Evolutionary conservation across 2,329 filamentous ascomycete genomes (phyloP), one percentile per base, ranked within the genome.

Genomic region (Beauveria caledonica): DNA sequence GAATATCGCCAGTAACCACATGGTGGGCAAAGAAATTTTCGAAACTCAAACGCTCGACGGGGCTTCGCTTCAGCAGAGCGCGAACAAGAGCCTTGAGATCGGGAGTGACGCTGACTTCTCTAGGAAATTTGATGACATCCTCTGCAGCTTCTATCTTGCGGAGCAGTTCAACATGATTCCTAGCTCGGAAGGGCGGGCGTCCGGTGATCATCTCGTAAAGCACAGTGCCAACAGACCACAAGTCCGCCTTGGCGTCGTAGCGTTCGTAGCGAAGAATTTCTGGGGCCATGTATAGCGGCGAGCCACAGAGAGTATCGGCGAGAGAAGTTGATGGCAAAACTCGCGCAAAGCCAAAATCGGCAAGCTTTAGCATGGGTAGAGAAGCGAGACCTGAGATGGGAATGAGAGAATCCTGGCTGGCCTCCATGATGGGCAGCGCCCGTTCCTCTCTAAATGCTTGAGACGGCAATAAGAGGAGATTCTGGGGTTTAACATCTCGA

Each of bases 171-270:
- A 99, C 92, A 69, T 99, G 94, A 70, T 99, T 97, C 60, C 85
- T 86, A 36, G 94, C 94, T 65, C 91, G 83, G 75, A 97, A 99
- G 0, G 94, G 94, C 23, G 94, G 92, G 63, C 85, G 88, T 58
- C 92, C 93, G 7, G 87, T 90, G 63, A 94, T 86, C 92, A 99
- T 96, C 76, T 99, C 94, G 71, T 91, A 96, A 25, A 96, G 77
- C 9, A 99, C 94, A 19, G 94, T 96, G 55, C 94, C 94, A 39
- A 97, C 91, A 23, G 94, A 99, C 94, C 94, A 99, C 39, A 99
- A 78, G 76, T 99, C 94, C 51, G 92, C 93, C 74, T 96, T 96
- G 64, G 93, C 91, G 76, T 96, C 93, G 73, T 99, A 99, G 69
- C 93, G 93, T 73, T 99, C 92, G 69, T 97, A 99, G 62, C 92